These are phyloP conservation scores for Trichoderma citrinoviride DNA, from an alignment of 2,329 filamentous ascomycete genomes.

Conservation along the genomic window DNA sequence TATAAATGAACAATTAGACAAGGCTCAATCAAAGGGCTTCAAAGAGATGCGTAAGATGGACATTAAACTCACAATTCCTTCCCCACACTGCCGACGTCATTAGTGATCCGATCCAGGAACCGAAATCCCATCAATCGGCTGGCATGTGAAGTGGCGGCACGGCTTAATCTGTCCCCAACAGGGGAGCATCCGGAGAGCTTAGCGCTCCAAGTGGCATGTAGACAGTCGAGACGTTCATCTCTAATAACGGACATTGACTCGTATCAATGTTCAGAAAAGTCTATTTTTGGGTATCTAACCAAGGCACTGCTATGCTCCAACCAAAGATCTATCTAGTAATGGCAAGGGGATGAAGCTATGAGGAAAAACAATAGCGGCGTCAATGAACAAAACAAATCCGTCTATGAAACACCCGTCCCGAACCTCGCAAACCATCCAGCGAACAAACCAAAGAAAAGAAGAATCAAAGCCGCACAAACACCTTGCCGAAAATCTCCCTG, in stretches of 20 bases:
- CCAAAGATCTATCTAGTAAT: neutral
- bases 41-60: neutral
- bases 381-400: neutral
- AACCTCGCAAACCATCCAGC: neutral
- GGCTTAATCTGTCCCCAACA: neutral
- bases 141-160: slow-evolving; percentile 12
- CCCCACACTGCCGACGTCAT: slow-evolving; percentile 12
- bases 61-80: neutral
- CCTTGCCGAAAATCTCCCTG: slow-evolving; percentile 82
- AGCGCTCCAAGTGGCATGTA: neutral
- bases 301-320: neutral
- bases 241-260: neutral
- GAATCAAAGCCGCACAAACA: slow-evolving; percentile 66
- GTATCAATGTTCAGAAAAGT: neutral
- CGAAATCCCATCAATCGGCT: neutral
- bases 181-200: slow-evolving; percentile 1
- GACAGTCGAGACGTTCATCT: neutral
- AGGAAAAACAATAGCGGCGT: too few relatives aligned
- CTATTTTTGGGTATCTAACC: slow-evolving; percentile 16
- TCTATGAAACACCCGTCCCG: neutral
- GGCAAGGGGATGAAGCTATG: neutral
- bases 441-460: neutral
- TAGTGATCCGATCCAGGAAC: neutral
- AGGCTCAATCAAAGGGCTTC: neutral
- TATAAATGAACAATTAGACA: too few relatives aligned